Base-by-base conservation (phyloP, 768 basidiomycete species). In the Termitomyces sp. region DNA sequence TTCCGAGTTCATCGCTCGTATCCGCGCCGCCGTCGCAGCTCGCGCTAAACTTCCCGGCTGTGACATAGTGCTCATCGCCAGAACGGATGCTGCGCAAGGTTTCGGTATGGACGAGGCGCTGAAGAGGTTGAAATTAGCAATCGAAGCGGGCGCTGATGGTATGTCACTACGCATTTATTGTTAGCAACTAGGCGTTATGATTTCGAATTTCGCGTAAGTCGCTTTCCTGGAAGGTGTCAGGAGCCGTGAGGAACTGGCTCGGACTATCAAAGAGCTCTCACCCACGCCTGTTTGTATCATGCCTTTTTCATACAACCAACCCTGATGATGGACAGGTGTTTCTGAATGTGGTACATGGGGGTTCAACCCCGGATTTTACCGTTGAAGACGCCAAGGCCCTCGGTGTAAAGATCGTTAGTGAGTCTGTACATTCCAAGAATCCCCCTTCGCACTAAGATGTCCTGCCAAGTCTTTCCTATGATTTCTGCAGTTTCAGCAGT, bases 181-280 rank as follows among this genome's bases (percentile, higher is more conserved):
- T 45, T 43, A 9, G n/a, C 5, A 37, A 23, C 5, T 16, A 30
- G n/a, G 21, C 25, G 21, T 17, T 12, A n/a, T 23, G 46, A 44
- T 14, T 21, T n/a, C 2, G 1, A 28, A 32, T 47, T 52, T 23
- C 72, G 70, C 8, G 68, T 17, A 73, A 62, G 77, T 81, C n/a
- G 77, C 75, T 45, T 82, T 81, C 70, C 72, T 81, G 34, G 80
- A 81, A 65, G 79, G 80, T 40, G 76, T 80, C 19, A 70, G 70
- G 63, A 78, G 68, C 27, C 73, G 73, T 52, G 79, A 80, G 56
- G 71, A 76, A 27, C 67, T 81, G 23, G 70, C 67, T 54, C 57
- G 63, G 17, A 75, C 78, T 3, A 74, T 82, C 43, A 50, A 62
- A 34, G 66, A 68, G 54, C 48, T 70, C 30, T 62, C 76, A 14